Base-by-base conservation (phyloP, 2,329 filamentous ascomycete genomes). In the Aureobasidium subglaciale region DNA sequence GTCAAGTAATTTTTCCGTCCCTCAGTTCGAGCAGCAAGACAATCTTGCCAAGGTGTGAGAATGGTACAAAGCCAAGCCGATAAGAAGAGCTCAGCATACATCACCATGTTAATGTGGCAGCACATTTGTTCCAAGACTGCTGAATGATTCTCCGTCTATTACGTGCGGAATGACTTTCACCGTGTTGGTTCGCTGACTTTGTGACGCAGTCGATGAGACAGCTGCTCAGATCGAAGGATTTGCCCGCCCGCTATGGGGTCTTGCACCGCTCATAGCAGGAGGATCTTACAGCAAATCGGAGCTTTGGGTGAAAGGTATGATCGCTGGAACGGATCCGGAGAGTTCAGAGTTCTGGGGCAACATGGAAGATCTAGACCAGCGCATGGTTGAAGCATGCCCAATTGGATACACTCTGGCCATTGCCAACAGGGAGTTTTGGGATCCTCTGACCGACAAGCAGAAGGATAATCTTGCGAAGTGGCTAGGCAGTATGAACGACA, bases 381-480 rank as follows among this genome's bases (percentile, higher is more conserved):
- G 87, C 24, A 91, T 91, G 88, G 88, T 91, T 2, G 88, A 92
- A 68, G 88, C 90, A 78, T 90, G 87, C 65, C 87, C 87, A 1
- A 77, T 91, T 57, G 88, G 87, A 0, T 91, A 83, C 63, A 82
- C 86, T 1, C 74, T 92, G 53, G 86, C 86, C 29, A 84, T 90
- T 52, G 86, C 84, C 30, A 75, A 77, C 25, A 71, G 67, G 74
- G 77, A 66, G 62, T 79, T 90, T 57, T 90, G 86, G 86, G 74
- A 83, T 13, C 81, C 78, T 1, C 72, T 91, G 63, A 80, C 77
- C 2, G 78, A 79, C 15, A 76, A 75, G 60, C 81, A 88, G 66
- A 82, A 78, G 63, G 71, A 66, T 10, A 88, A 90, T 67, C 75
- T 91, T 10, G 84, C 86, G 65, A 74, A 71, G 2, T 91, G 87